Conservation (phyloP, 345 rosid species). For the Ceriops tagal region DNA sequence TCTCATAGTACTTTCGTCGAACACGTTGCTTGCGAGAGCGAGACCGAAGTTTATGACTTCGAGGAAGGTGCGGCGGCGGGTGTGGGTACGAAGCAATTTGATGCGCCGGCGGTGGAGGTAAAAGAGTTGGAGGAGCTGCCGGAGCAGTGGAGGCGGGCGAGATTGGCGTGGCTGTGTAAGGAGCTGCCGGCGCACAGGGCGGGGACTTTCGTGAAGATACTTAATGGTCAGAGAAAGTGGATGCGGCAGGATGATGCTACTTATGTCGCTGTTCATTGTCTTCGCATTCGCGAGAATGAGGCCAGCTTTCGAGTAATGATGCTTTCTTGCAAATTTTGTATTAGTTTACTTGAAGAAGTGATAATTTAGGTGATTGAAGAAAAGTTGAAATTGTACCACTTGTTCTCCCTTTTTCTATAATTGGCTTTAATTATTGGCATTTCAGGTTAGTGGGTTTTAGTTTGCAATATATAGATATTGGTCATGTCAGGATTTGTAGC, state of each 20-base stretch:
- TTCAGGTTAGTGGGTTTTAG: too few species aligned
- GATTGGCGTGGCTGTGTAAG: conserved; percentile 89
- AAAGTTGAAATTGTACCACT: too few species aligned
- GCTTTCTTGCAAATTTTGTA: too few species aligned
- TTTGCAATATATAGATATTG: too few species aligned
- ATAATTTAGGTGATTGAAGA: too few species aligned
- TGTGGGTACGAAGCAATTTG: conserved; percentile 39
- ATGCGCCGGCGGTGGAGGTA: conserved; percentile 48
- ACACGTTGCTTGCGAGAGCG: conserved; percentile 28
- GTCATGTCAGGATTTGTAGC: too few species aligned
- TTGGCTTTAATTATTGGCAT: too few species aligned
- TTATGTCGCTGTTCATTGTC: conserved; percentile 62
- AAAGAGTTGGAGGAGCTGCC: conserved; percentile 67
- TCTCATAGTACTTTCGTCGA: conserved; percentile 45
- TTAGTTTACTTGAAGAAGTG: too few species aligned
- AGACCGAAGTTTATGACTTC: conserved; percentile 11
- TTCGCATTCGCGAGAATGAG: conserved; percentile 81
- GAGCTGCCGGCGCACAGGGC: conserved; percentile 70
- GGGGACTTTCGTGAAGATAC: conserved; percentile 58
- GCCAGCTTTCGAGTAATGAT: conserved; percentile 59
- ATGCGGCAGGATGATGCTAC: conserved; percentile 78
- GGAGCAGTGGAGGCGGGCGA: conserved; percentile 83
- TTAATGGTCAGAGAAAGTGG: conserved; percentile 88
- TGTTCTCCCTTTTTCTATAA: too few species aligned
- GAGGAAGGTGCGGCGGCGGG: conserved; percentile 13